These are phyloP conservation scores for Friedmanniomyces endolithicus DNA, from an alignment of 495 filamentous ascomycete species.

Conservation along the genomic window DNA sequence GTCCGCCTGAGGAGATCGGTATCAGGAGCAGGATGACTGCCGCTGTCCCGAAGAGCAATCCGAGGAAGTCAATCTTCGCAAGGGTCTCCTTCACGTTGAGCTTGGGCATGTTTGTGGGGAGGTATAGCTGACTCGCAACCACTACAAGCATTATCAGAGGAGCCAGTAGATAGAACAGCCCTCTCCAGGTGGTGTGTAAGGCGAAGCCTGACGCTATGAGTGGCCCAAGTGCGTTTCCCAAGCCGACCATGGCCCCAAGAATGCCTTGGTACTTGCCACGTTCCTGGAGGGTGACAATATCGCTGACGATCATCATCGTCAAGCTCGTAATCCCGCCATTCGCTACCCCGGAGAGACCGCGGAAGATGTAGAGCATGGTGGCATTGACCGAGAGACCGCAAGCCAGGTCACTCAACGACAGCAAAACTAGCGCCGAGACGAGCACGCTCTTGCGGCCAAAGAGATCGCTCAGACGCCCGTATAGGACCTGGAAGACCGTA, in stretches of 20 bases:
- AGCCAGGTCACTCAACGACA: slow-evolving; percentile 34
- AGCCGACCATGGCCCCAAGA: slow-evolving; percentile 23
- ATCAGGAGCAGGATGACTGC: slow-evolving; percentile 48
- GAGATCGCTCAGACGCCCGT: slow-evolving; percentile 42
- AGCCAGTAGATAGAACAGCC: slow-evolving; percentile 25
- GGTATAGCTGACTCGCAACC: slow-evolving; percentile 26
- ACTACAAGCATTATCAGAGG: slow-evolving; percentile 22
- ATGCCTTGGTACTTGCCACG: slow-evolving; percentile 30
- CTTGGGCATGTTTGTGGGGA: slow-evolving; percentile 30
- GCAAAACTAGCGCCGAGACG: slow-evolving; percentile 35
- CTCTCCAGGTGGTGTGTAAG: slow-evolving; percentile 23
- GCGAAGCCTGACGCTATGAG: slow-evolving; percentile 25
- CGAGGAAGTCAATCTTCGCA: slow-evolving; percentile 45
- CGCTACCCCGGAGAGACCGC: slow-evolving; percentile 39
- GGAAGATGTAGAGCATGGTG: slow-evolving; percentile 41
- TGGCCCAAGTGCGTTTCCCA: slow-evolving; percentile 24
- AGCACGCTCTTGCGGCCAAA: slow-evolving; percentile 37
- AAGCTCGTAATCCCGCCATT: slow-evolving; percentile 25
- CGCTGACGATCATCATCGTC: slow-evolving; percentile 28
- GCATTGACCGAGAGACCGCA: slow-evolving; percentile 35
- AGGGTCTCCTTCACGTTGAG: slow-evolving; percentile 31
- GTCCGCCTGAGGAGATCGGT: slow-evolving; percentile 47
- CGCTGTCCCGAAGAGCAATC: slow-evolving; percentile 38
- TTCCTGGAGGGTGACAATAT: slow-evolving; percentile 25
- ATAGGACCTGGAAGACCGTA: slow-evolving; percentile 54